phyloP scores from a whole-genome alignment of 352 stramenopile species.

The Hyaloperonospora brassicae region DNA sequence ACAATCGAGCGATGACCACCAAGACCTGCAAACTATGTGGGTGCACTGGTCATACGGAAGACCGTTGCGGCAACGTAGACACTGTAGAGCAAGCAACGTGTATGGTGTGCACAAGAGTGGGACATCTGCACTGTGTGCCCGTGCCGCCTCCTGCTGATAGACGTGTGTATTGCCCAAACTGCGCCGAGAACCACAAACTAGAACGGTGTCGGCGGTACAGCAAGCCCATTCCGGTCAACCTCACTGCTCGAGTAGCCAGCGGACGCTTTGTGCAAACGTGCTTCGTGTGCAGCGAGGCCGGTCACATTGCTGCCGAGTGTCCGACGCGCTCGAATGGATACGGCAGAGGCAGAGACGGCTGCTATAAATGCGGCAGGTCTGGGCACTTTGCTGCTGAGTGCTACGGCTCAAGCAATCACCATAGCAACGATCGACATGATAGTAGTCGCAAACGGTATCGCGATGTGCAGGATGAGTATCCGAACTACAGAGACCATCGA shows the following conservation, averaged over 20 bases:
- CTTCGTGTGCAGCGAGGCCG: slow-evolving; percentile 59
- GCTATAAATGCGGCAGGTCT: slow-evolving; percentile 41
- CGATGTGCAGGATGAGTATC: slow-evolving; percentile 38
- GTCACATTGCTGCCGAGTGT: slow-evolving; percentile 69
- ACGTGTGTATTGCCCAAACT: slow-evolving; percentile 64
- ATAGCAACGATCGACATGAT: slow-evolving; percentile 20
- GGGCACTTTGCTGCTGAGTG: slow-evolving; percentile 51
- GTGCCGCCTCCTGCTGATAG: slow-evolving; percentile 57
- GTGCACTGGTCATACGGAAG: slow-evolving; percentile 38
- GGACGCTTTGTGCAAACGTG: slow-evolving; percentile 55
- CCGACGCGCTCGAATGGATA: slow-evolving; percentile 38
- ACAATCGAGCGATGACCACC: slow-evolving; percentile 35
- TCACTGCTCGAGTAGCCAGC: slow-evolving; percentile 30
- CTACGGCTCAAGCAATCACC: slow-evolving; percentile 13
- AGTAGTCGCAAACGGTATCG: slow-evolving; percentile 42
- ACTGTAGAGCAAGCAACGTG: slow-evolving; percentile 37
- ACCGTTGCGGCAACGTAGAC: slow-evolving; percentile 33
- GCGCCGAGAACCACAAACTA: slow-evolving; percentile 47
- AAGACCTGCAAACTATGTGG: slow-evolving; percentile 50
- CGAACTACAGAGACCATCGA: slow-evolving; percentile 33
- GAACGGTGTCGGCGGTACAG: slow-evolving; percentile 38
- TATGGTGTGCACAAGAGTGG: slow-evolving; percentile 61
- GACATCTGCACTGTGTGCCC: slow-evolving; percentile 65
- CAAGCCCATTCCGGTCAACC: slow-evolving; percentile 37
- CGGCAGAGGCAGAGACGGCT: slow-evolving; percentile 29